Evolutionary conservation across 1,139 yeast species (phyloP).

Genomic region (Keqinozyma sinolaborantium): DNA sequence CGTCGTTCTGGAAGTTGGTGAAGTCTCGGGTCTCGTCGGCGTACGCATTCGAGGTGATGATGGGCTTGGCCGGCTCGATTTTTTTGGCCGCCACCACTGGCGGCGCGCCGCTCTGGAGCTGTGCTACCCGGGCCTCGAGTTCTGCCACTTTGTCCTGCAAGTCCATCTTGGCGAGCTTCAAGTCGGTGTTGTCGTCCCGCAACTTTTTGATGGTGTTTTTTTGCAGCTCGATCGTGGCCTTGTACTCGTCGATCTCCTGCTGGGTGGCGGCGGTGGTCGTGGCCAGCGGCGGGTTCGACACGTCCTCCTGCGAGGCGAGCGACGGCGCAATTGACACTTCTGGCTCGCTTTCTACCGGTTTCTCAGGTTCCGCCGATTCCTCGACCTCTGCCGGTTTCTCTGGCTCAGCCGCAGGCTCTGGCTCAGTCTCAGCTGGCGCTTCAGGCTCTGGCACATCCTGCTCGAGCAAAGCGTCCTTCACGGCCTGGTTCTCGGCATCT

Average conservation of each 20-base stretch:
- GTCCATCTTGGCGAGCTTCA: slow-evolving; percentile 45
- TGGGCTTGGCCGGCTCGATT: slow-evolving; percentile 31
- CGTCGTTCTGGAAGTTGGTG: slow-evolving; percentile 16
- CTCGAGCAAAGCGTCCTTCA: slow-evolving; percentile 11
- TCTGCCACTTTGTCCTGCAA: slow-evolving; percentile 32
- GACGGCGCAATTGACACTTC: slow-evolving; percentile 1
- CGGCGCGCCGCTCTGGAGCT: slow-evolving; percentile 11
- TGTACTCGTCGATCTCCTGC: slow-evolving; percentile 28
- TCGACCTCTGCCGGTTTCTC: slow-evolving; percentile 8
- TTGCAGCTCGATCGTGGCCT: slow-evolving; percentile 25
- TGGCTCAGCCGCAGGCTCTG: slow-evolving; percentile 5
- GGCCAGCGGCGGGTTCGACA: slow-evolving; percentile 1
- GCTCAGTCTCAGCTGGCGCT: slow-evolving; percentile 6
- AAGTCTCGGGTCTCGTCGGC: slow-evolving; percentile 25
- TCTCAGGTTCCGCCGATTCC: slow-evolving; percentile 6
- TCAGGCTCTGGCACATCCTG: slow-evolving; percentile 5
- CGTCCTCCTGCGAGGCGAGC: slow-evolving; percentile 2
- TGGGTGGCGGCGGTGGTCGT: slow-evolving; percentile 3
- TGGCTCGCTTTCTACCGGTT: slow-evolving; percentile 2
- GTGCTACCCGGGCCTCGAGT: slow-evolving; percentile 19
- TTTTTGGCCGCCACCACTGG: slow-evolving; percentile 6
- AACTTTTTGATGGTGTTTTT: slow-evolving; percentile 34
- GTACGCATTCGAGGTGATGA: slow-evolving; percentile 30
- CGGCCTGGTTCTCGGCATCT: slow-evolving; percentile 2
- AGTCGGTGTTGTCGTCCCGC: slow-evolving; percentile 43